Conservation (phyloP, 2,329 filamentous ascomycete genomes). For the Aureobasidium melanogenum region DNA sequence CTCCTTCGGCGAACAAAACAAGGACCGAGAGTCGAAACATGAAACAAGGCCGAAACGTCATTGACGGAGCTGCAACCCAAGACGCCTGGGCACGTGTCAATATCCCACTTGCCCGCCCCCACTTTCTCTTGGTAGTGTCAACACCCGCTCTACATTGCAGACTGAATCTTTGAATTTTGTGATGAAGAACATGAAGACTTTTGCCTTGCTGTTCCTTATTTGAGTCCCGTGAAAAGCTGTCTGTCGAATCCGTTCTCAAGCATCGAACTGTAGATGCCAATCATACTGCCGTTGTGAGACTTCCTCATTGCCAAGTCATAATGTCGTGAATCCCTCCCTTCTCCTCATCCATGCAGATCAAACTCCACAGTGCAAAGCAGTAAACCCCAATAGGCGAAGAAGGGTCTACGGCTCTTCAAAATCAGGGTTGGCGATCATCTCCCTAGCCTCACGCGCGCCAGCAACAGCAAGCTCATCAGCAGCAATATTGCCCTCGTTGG, state of each 20-base stretch:
- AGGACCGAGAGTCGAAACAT: neutral
- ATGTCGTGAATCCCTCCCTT: neutral
- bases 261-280: neutral
- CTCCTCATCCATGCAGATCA: slow-evolving; percentile 4
- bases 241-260: neutral
- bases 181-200: neutral
- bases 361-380: neutral
- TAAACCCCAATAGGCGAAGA: neutral
- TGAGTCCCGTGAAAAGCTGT: neutral
- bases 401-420: neutral
- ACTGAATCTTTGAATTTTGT: neutral
- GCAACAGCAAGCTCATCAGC: slow-evolving; percentile 71
- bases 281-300: neutral
- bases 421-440: slow-evolving; percentile 1
- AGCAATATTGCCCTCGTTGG: slow-evolving; percentile 63
- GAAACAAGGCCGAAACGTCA: neutral
- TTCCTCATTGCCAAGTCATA: neutral
- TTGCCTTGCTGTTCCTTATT: neutral
- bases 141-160: neutral
- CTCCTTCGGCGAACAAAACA: neutral
- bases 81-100: neutral
- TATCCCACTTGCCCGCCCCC: neutral
- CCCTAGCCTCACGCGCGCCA: slow-evolving; percentile 42
- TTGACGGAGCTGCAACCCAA: neutral
- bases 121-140: neutral